A percentile compares a stretch with the other conserved stretches of the same genome.
These are phyloP conservation scores for Maudiozyma humilis DNA, from an alignment of 1,139 yeast species.

Conservation along the genomic window DNA sequence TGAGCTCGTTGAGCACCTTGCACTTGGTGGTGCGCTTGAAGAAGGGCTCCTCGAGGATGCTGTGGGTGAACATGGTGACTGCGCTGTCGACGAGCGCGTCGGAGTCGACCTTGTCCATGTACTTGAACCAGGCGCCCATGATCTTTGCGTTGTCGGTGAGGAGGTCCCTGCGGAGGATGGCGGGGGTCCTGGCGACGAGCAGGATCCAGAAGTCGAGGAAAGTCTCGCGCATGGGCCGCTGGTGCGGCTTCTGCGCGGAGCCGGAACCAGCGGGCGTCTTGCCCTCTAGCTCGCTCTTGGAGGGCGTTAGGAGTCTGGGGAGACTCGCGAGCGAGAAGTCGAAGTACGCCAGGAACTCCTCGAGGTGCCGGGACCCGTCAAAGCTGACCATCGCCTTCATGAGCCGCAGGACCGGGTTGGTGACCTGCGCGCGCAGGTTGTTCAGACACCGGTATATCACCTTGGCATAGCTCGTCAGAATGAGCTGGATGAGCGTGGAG, in stretches of 20 bases:
- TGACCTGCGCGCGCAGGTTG: conserved; percentile 48
- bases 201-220: conserved; percentile 57
- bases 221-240: conserved; percentile 39
- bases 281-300: conserved; percentile 39
- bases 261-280: conserved; percentile 32
- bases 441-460: conserved; percentile 62
- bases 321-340: conserved; percentile 58
- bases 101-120: conserved; percentile 48
- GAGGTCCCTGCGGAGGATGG: conserved; percentile 55
- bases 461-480: conserved; percentile 51
- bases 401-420: conserved; percentile 54
- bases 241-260: not conserved
- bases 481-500: conserved; percentile 40
- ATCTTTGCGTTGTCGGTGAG: conserved; percentile 50
- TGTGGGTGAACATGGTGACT: conserved; percentile 41
- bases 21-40: conserved; percentile 66
- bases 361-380: conserved; percentile 43
- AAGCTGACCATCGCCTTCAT: conserved; percentile 46
- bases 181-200: conserved; percentile 42
- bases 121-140: conserved; percentile 58
- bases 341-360: conserved; percentile 53
- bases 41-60: conserved; percentile 50
- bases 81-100: conserved; percentile 37
- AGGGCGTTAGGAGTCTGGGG: conserved; percentile 53
- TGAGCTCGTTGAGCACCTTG: conserved; percentile 70